Evolutionary conservation across 2,329 filamentous ascomycete genomes (phyloP), one percentile per base, ranked within the genome.

Genomic region (Aureobasidium sp.): DNA sequence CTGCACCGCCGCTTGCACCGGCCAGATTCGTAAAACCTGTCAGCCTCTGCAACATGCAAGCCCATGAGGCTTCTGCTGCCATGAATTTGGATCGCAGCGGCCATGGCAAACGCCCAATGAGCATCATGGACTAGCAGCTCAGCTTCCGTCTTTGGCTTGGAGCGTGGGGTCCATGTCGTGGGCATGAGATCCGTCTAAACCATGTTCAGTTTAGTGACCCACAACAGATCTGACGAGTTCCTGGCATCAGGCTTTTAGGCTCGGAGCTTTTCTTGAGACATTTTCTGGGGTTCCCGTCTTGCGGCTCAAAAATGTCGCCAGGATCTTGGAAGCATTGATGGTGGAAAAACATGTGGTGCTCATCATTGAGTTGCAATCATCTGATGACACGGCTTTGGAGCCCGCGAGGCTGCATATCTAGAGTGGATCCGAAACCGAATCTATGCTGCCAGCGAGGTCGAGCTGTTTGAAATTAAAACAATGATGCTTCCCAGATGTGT

Each of bases 261-360:
- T 60, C 57, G 57, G 57, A 51, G 57, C 57, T 60, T 60, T 60
- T 60, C 7, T 22, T 34, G 36, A 57, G 57, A 60, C 45, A 37
- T 58, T 51, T 48, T 51, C 57, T 60, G 57, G 57, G 57, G 57
- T 60, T 60, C 45, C 44, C 57, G 57, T 49, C 34, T 51, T 49
- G 57, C 57, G 45, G 57, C 57, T 60, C 34, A 60, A 51, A 34
- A 31, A 11, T 42, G 44, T 49, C 29, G 41, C 31, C 22, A 3
- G 20, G 20, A 7, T 8, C n/a, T 8, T 22, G 6, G 36, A 42
- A 60, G 36, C 57, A 51, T 34, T 17, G 34, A 59, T 27, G 12
- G 6, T 11, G 9, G 22, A 17, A 11, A 14, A 2, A 34, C 57
- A 47, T 58, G 42, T 48, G 15, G 34, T 44, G 25, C 57, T 60